phyloP scores from a whole-genome alignment of 2,329 filamentous ascomycete genomes.

The Calonectria leucothoes region DNA sequence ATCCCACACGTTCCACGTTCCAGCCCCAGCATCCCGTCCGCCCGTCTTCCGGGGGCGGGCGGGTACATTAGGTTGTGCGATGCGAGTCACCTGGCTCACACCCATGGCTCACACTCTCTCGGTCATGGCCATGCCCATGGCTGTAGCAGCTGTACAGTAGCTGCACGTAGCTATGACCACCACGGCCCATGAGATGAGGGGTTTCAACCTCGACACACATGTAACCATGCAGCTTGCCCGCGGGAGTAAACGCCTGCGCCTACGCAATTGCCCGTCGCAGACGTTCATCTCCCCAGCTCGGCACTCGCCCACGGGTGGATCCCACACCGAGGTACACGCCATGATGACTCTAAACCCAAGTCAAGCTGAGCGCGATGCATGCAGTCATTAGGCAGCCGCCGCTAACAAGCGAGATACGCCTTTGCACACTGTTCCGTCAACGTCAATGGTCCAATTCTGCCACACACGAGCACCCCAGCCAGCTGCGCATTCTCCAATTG shows the following conservation, averaged over 20 bases:
- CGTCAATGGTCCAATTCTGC: not conserved
- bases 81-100: not conserved
- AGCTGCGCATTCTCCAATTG: not conserved
- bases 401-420: not conserved
- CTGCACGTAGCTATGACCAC: not conserved
- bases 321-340: not conserved
- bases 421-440: not conserved
- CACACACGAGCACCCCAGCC: not conserved
- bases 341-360: constrained; percentile 18
- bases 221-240: not conserved
- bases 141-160: too few species aligned
- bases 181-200: not conserved
- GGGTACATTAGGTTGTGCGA: constrained; percentile 6
- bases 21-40: not conserved
- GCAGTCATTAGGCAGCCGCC: constrained; percentile 11
- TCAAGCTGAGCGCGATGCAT: not conserved
- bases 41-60: constrained; percentile 9
- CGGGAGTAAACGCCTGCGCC: not conserved
- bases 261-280: not conserved
- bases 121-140: not conserved
- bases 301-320: not conserved
- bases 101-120: too few species aligned
- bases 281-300: not conserved
- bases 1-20: constrained; percentile 44
- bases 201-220: not conserved